phyloP scores from a whole-genome alignment of 2,329 filamentous ascomycete genomes.

The Cladosporium sp. region DNA sequence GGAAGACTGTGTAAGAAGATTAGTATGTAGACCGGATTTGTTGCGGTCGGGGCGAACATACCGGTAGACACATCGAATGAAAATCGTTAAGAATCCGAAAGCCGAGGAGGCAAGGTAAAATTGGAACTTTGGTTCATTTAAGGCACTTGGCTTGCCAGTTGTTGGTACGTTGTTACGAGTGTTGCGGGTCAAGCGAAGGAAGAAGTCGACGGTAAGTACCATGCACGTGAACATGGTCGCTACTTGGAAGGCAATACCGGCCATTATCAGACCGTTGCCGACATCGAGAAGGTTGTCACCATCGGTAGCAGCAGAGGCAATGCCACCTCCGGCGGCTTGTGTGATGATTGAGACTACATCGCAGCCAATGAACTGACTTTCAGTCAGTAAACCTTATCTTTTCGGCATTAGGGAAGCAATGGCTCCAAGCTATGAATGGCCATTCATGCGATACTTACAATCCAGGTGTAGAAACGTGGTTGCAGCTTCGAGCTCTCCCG shows the following conservation, averaged over 20 bases:
- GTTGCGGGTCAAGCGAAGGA: slow-evolving; percentile 17
- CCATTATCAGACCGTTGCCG: slow-evolving; percentile 44
- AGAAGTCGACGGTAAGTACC: slow-evolving; percentile 39
- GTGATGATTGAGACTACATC: slow-evolving; percentile 44
- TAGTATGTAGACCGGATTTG: slow-evolving; percentile 6
- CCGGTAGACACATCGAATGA: slow-evolving; percentile 62
- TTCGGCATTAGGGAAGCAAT: slow-evolving; percentile 8
- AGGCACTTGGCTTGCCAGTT: not conserved
- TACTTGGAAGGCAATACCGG: slow-evolving; percentile 43
- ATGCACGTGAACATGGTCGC: slow-evolving; percentile 41
- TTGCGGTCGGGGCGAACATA: slow-evolving; percentile 5
- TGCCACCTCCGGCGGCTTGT: slow-evolving; percentile 42
- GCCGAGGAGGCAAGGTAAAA: slow-evolving; percentile 53
- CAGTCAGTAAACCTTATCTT: slow-evolving; percentile 32
- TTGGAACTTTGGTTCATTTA: slow-evolving; percentile 40
- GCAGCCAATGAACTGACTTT: slow-evolving; percentile 42
- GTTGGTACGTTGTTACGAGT: not conserved
- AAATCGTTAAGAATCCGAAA: slow-evolving; percentile 59
- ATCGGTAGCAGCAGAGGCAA: slow-evolving; percentile 33
- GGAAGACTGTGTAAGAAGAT: slow-evolving; percentile 36
- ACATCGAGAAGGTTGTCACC: slow-evolving; percentile 31
- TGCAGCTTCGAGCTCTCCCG: slow-evolving; percentile 37
- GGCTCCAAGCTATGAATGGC: not conserved
- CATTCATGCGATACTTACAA: slow-evolving; percentile 20
- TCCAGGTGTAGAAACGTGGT: slow-evolving; percentile 44